A percentile compares a stretch with the other conserved stretches of the same genome.
These are phyloP conservation scores for Dryas alaskensis DNA, from an alignment of 306 rosid genomes.

Conservation along the genomic window DNA sequence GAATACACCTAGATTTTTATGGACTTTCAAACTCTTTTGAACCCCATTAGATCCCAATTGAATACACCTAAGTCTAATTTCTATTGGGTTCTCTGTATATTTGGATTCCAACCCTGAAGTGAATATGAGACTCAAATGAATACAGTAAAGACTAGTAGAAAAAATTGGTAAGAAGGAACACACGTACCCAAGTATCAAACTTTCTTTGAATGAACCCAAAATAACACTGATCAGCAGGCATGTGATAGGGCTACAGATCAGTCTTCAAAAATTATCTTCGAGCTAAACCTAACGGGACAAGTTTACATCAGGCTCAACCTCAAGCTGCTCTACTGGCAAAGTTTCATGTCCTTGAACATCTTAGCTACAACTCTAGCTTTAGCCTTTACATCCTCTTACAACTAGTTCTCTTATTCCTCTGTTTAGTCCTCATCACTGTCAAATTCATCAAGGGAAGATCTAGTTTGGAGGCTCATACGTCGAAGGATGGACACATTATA, in stretches of 20 bases:
- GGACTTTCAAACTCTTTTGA: too few relatives aligned
- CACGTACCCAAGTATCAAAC: not conserved
- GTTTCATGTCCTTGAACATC: not conserved
- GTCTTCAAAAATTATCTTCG: not conserved
- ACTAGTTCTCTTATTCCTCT: not conserved
- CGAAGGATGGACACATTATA: constrained; percentile 35
- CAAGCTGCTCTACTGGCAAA: not conserved
- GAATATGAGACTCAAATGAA: not conserved
- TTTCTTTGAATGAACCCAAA: not conserved
- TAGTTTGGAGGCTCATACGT: constrained; percentile 27
- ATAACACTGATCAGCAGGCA: not conserved
- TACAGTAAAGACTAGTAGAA: not conserved
- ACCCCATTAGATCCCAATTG: too few relatives aligned
- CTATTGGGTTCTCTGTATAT: not conserved
- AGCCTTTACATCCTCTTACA: not conserved
- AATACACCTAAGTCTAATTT: too few relatives aligned
- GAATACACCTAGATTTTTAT: too few relatives aligned
- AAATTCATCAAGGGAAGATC: constrained; percentile 12
- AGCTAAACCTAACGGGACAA: not conserved
- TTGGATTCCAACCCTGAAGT: not conserved
- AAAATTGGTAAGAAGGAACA: not conserved
- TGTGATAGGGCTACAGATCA: not conserved
- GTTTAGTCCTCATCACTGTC: constrained; percentile 30
- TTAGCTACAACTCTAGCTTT: not conserved
- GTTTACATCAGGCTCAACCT: not conserved